Evolutionary conservation across 345 rosid genomes (phyloP), one percentile per base, ranked within the genome.

Genomic region (Melaleuca alternifolia): DNA sequence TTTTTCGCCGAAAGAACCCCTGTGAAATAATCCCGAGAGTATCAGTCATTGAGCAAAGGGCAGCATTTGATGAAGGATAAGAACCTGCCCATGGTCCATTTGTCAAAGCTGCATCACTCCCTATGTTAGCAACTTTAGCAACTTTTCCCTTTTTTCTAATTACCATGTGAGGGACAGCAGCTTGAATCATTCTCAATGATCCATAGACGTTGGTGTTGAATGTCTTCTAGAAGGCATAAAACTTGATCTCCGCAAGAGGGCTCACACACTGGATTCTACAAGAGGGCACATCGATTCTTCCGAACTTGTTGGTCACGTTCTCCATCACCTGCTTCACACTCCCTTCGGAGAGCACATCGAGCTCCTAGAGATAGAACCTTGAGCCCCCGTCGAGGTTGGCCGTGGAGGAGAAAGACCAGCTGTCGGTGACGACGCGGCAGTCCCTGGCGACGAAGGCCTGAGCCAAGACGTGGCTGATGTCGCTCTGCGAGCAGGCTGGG

Each of bases 381-480:
- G 90, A 87, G 87, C 94, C 98, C 30, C 91, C 92, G n/a, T 94
- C 93, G 84, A 96, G 90, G 86, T 94, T 97, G 16, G 88, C 86
- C 97, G 95, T 95, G 89, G 94, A 56, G 13, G 89, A 86, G 89
- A 88, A 71, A 6, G 97, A 93, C 86, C 97, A 90, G 54, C 94
- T 90, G 28, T 96, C 94, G 81, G 98, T 95, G 86, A 94, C 97
- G 85, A 96, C 99, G 15, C 71, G 88, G 89, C 96, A 95, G n/a
- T n/a, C n/a, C n/a, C n/a, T n/a, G n/a, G n/a, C n/a, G n/a, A n/a
- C n/a, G n/a, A n/a, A n/a, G n/a, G 93, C 98, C 24, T 87, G 93
- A 1, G 99, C 97, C 89, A 96, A 88, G 6, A 95, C 97, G 83
- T 96, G 93, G 14, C 99, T 97, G 8, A 96, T 96, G 0, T 98